Evolutionary conservation across 805 yeast species (phyloP).

Genomic region (Candida coquimbonensis): DNA sequence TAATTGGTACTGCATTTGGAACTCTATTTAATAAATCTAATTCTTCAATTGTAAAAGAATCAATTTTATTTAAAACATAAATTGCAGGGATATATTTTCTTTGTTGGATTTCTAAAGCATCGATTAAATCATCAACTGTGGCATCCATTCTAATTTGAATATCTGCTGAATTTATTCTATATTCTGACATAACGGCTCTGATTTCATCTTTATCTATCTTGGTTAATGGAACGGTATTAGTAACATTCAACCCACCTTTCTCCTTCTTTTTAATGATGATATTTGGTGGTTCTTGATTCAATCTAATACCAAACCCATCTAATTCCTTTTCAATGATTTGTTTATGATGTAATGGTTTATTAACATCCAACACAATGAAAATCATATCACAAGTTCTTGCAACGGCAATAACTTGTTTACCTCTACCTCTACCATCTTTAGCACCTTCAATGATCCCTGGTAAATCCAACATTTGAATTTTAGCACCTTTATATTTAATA

Average conservation of each 20-base stretch:
- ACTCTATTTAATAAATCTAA: conserved; percentile 83
- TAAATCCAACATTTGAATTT: conserved; percentile 89
- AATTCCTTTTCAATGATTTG: conserved; percentile 89
- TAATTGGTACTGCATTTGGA: conserved; percentile 95
- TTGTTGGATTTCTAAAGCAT: conserved; percentile 82
- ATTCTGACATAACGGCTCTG: conserved; percentile 93
- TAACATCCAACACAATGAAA: conserved; percentile 91
- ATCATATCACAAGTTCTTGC: conserved; percentile 95
- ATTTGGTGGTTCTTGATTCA: conserved; percentile 89
- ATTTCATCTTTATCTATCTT: conserved; percentile 90
- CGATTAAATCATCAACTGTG: conserved; percentile 93
- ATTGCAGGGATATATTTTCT: conserved; percentile 94
- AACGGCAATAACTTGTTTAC: conserved; percentile 96
- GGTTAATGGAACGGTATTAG: conserved; percentile 88
- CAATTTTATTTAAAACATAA: conserved; percentile 92
- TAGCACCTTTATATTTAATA: conserved; percentile 93
- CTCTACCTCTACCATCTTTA: conserved; percentile 87
- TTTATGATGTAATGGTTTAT: conserved; percentile 92
- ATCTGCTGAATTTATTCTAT: conserved; percentile 92
- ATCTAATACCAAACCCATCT: conserved; percentile 95
- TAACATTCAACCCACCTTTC: conserved; percentile 90
- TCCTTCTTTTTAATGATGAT: conserved; percentile 89
- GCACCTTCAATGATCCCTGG: conserved; percentile 93
- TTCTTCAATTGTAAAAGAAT: conserved; percentile 90
- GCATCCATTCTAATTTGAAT: conserved; percentile 97